Evolutionary conservation across 1,284 basidiomycete species (phyloP).

Genomic region (Ustilago tritici): DNA sequence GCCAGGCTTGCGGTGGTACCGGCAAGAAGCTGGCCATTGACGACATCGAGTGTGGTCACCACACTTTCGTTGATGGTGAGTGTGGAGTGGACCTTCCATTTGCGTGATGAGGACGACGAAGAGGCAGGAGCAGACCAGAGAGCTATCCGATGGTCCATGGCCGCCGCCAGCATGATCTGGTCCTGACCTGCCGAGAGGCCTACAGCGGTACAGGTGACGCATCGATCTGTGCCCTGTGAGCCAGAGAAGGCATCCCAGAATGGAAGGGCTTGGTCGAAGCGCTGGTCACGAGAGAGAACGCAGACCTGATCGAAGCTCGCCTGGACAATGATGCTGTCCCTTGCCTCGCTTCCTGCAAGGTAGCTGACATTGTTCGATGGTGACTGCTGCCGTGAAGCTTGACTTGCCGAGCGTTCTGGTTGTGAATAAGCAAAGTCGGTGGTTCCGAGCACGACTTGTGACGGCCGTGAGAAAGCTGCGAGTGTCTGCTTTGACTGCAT

Average conservation of each 20-base stretch:
- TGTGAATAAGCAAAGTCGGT: conserved; percentile 2
- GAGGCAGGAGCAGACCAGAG: conserved; percentile 36
- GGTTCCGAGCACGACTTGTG: conserved; percentile 36
- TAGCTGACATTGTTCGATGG: conserved; percentile 15
- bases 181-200: conserved; percentile 23
- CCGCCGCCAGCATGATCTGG: conserved; percentile 35
- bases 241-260: conserved; percentile 57
- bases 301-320: conserved; percentile 51
- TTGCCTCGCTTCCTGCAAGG: conserved; percentile 25
- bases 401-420: conserved; percentile 9
- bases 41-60: conserved; percentile 38
- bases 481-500: conserved; percentile 18
- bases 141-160: conserved; percentile 51
- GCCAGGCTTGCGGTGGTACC: conserved; percentile 33
- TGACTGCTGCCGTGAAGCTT: neutral
- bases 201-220: conserved; percentile 32
- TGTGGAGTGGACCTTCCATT: conserved; percentile 54
- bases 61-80: conserved; percentile 43
- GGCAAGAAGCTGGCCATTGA: conserved; percentile 34
- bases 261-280: conserved; percentile 46
- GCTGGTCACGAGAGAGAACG: conserved; percentile 40
- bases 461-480: conserved; percentile 13
- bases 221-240: conserved; percentile 32
- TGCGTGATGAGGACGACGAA: conserved; percentile 25
- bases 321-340: conserved; percentile 33